phyloP scores from a whole-genome alignment of 495 filamentous ascomycete species.

The Penicillium lividum region DNA sequence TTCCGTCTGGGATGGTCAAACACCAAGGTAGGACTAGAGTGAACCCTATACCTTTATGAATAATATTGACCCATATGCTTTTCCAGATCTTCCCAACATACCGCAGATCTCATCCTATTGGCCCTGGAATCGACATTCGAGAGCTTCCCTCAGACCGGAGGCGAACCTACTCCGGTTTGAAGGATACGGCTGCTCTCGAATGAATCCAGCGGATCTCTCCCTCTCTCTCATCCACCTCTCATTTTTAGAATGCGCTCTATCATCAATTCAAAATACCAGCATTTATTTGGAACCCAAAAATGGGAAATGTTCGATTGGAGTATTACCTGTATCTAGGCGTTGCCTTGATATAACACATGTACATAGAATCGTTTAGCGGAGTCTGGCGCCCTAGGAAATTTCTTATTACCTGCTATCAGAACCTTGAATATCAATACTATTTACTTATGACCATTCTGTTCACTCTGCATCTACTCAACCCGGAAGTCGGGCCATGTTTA shows the following conservation, averaged over 20 bases:
- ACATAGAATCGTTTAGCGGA: constrained; percentile 40
- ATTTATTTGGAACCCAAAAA: constrained; percentile 23
- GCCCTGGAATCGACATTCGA: constrained; percentile 65
- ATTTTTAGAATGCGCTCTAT: neutral
- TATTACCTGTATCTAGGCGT: constrained; percentile 24
- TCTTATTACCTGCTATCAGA: constrained; percentile 18
- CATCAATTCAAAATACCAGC: constrained; percentile 10
- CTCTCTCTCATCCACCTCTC: neutral
- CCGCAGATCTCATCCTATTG: constrained; percentile 57
- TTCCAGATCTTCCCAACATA: constrained; percentile 65
- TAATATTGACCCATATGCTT: neutral
- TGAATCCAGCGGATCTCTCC: constrained; percentile 10
- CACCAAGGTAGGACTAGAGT: constrained; percentile 69
- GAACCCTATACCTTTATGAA: neutral
- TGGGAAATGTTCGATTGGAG: constrained; percentile 24
- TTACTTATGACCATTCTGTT: neutral
- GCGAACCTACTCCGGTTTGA: constrained; percentile 44
- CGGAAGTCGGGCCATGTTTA: constrained; percentile 15
- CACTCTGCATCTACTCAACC: neutral
- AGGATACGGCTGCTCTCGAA: constrained; percentile 45
- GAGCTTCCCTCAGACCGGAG: constrained; percentile 53
- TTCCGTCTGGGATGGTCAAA: constrained; percentile 90
- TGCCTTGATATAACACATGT: constrained; percentile 27
- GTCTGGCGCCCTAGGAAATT: constrained; percentile 33
- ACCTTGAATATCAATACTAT: neutral